Evolutionary conservation across 768 basidiomycete species (phyloP).

Genomic region (Rhodotorula sphaerocarpa): DNA sequence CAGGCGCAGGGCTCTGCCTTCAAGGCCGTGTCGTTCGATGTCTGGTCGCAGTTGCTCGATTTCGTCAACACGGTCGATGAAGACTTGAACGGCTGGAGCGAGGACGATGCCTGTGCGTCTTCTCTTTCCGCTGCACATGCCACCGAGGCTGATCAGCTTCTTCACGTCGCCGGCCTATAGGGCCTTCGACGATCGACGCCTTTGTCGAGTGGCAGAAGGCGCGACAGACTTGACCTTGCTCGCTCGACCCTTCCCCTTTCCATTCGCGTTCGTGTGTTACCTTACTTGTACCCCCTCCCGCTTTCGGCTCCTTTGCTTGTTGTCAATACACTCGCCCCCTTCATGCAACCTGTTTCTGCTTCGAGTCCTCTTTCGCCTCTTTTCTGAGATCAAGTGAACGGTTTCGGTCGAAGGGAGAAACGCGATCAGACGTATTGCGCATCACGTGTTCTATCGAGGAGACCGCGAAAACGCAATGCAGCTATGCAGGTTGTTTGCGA

Average conservation of each 20-base stretch:
- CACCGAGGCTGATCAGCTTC: neutral
- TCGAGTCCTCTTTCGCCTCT: too few relatives aligned
- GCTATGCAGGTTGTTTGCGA: too few relatives aligned
- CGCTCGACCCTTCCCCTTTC: neutral
- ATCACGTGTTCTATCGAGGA: too few relatives aligned
- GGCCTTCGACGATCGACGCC: conserved; percentile 74
- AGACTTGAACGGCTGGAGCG: conserved; percentile 60
- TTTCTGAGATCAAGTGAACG: too few relatives aligned
- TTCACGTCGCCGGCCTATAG: conserved; percentile 49
- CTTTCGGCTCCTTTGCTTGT: neutral
- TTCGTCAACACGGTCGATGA: conserved; percentile 60
- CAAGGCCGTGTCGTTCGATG: conserved; percentile 72
- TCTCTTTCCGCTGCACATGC: neutral
- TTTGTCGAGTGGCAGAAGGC: conserved; percentile 61
- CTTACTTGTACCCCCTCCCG: neutral
- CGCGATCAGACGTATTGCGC: too few relatives aligned
- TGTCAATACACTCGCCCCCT: neutral
- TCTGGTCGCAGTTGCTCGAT: conserved; percentile 73
- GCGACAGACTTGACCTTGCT: neutral
- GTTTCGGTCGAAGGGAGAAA: too few relatives aligned
- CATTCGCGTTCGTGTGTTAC: neutral
- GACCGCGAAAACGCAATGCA: too few relatives aligned
- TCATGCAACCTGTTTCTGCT: neutral
- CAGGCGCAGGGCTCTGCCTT: conserved; percentile 52
- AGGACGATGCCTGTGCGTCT: conserved; percentile 57